A percentile compares a stretch with the other conserved stretches of the same genome.
These are phyloP conservation scores for Sophora flavescens DNA, from an alignment of 306 rosid species.

Conservation along the genomic window DNA sequence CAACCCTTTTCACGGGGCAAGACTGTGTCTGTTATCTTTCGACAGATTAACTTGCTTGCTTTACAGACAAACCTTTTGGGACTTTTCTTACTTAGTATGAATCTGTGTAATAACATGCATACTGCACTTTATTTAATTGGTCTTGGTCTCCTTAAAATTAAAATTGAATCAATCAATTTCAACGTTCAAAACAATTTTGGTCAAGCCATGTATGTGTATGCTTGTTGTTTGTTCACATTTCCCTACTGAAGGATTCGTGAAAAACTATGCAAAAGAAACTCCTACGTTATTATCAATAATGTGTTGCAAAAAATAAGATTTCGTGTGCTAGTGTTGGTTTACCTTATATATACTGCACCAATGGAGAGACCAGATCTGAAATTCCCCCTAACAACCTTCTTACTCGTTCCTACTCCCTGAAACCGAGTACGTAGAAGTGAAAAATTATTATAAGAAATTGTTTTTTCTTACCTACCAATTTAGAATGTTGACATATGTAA, in stretches of 20 bases:
- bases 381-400: not conserved
- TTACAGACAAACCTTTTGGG: not conserved
- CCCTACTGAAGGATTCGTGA: not conserved
- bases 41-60: not conserved
- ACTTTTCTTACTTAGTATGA: constrained; percentile 7
- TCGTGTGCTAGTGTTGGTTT: not conserved
- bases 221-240: not conserved
- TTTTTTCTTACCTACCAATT: not conserved
- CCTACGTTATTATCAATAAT: not conserved
- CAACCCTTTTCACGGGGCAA: not conserved
- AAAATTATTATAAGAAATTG: not conserved
- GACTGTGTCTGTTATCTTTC: not conserved
- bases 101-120: constrained; percentile 15
- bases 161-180: constrained; percentile 13
- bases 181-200: constrained; percentile 31
- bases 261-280: constrained; percentile 5
- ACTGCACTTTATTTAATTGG: constrained; percentile 16
- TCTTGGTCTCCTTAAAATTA: constrained; percentile 30
- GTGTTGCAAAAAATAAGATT: not conserved
- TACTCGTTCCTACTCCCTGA: not conserved
- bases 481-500: not conserved
- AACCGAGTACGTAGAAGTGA: not conserved
- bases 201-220: constrained; percentile 10
- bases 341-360: not conserved
- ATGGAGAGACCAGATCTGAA: not conserved